Evolutionary conservation across 2,329 filamentous ascomycete genomes (phyloP), one percentile per base, ranked within the genome.

Genomic region (Leptodontidium sp.): DNA sequence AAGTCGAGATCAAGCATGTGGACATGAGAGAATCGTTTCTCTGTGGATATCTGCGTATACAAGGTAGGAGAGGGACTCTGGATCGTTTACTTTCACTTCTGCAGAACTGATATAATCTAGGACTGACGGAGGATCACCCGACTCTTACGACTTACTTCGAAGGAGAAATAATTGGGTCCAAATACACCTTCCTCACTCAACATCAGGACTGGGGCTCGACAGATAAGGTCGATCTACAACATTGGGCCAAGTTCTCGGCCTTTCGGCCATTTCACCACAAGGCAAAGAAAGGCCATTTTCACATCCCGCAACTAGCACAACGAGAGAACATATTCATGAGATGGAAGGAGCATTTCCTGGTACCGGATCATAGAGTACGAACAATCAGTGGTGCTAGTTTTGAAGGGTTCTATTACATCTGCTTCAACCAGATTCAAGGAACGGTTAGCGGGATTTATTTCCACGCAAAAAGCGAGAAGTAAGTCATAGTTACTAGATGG

Each of bases 81-180:
- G 26, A 53, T 2, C n/a, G 50, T 40, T 26, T 15, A 43, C 15
- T 49, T 9, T 8, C 8, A 24, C 21, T 24, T 45, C 12, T 70
- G 57, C 45, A 26, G 38, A 35, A 58, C 72, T 71, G 68, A 72
- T 52, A 43, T 57, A 29, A 71, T 57, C 49, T 64, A 98, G 94
- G 94, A 64, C 85, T 99, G 17, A 98, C 96, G 0, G 92, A 97
- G 78, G 94, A 98, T 81, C 95, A 98, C 79, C 95, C 95, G 14
- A 98, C 94, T n/a, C 85, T 99, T 62, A 98, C 95, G 9, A 99
- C 96, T 1, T 99, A 97, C 79, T 99, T 99, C 76, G 95, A 98
- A 81, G 94, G 95, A 79, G 96, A 99, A 81, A 97, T 99, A 65
- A 98, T 99, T 73, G 96, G 96, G 61, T 91, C 90, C 67, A 97